phyloP scores from a whole-genome alignment of 257 asterid genomes.

The Forsythia viridissima region DNA sequence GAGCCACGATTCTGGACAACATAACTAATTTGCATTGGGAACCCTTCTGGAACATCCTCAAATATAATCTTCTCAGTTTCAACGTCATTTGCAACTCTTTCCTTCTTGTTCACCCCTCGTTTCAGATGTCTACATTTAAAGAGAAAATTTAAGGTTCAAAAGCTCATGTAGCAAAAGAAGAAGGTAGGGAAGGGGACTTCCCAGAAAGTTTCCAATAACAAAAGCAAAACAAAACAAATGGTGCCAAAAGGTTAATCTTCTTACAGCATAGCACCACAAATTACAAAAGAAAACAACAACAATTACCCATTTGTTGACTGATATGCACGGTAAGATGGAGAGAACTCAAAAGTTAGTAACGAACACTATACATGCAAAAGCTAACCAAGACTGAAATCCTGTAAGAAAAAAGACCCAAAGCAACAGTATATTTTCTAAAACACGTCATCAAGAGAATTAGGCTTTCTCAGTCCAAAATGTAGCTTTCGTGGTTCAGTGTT shows the following conservation, averaged over 20 bases:
- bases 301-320: neutral
- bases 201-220: slow-evolving; percentile 16
- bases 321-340: neutral
- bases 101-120: slow-evolving; percentile 89
- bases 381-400: neutral
- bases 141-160: slow-evolving; percentile 11
- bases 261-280: neutral
- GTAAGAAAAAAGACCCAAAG: neutral
- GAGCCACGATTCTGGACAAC: slow-evolving; percentile 98
- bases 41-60: slow-evolving; percentile 77
- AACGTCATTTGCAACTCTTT: slow-evolving; percentile 95
- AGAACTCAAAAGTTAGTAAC: neutral
- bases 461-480: neutral
- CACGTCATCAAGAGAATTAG: neutral
- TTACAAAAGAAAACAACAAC: neutral
- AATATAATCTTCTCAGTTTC: slow-evolving; percentile 86
- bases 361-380: neutral
- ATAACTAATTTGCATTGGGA: slow-evolving; percentile 74
- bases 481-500: too few relatives aligned
- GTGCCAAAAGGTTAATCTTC: neutral
- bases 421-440: neutral
- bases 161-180: neutral
- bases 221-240: neutral
- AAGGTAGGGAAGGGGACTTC: neutral
- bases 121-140: slow-evolving; percentile 69